phyloP scores from a whole-genome alignment of 495 filamentous ascomycete genomes.

The Penicillium bovifimosum region DNA sequence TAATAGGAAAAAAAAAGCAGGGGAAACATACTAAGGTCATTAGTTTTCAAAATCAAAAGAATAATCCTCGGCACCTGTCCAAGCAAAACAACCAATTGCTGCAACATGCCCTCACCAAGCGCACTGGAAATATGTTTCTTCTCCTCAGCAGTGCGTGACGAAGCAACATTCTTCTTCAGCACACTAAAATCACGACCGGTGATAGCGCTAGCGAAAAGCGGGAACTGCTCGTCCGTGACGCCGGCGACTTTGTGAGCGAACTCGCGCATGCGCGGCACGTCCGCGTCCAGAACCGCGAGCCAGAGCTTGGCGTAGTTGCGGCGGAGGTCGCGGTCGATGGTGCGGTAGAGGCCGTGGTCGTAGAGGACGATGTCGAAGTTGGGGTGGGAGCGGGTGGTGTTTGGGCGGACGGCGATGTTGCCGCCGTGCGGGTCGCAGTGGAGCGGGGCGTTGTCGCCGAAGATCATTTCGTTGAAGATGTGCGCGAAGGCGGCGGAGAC shows the following conservation, averaged over 20 bases:
- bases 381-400: constrained; percentile 49
- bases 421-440: constrained; percentile 98
- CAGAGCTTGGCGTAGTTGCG: constrained; percentile 95
- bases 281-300: constrained; percentile 88
- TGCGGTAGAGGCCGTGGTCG: constrained; percentile 94
- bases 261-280: constrained; percentile 76
- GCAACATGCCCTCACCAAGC: constrained; percentile 80
- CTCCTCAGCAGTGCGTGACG: constrained; percentile 61
- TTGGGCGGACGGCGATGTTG: constrained; percentile 88
- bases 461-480: constrained; percentile 99
- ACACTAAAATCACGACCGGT: constrained; percentile 87
- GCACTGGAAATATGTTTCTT: constrained; percentile 76
- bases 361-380: constrained; percentile 99
- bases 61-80: constrained; percentile 88
- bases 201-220: constrained; percentile 92
- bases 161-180: constrained; percentile 56
- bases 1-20: no score
- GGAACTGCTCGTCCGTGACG: constrained; percentile 87
- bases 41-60: constrained; percentile 94
- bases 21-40: constrained; percentile 70
- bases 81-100: constrained; percentile 80
- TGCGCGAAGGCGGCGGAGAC: constrained; percentile 86
- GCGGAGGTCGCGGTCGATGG: constrained; percentile 72
- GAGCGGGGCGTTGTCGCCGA: constrained; percentile 79
- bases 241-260: constrained; percentile 87